These are phyloP conservation scores for Climacium dendroides DNA, from an alignment of 225 moss, liverwort and hornwort species.

Conservation along the genomic window DNA sequence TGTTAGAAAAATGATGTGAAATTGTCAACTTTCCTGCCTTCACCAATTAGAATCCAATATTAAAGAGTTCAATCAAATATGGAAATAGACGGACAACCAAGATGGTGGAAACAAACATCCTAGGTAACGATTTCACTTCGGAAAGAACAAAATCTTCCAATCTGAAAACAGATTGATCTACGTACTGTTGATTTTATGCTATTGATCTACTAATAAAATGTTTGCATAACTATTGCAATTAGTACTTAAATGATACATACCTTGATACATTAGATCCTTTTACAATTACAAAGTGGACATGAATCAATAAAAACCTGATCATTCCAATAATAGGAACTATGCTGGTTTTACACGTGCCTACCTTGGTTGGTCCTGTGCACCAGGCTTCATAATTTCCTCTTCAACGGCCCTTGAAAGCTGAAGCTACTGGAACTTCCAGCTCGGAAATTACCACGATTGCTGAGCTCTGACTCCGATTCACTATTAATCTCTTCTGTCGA, in stretches of 20 bases:
- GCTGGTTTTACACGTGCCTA: background rate
- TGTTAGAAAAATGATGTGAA: background rate
- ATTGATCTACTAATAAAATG: background rate
- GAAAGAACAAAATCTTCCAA: background rate
- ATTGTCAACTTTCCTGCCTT: background rate
- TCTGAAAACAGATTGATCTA: no score
- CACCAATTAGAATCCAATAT: background rate
- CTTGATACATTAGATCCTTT: background rate
- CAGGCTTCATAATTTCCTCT: background rate
- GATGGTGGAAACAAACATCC: no score
- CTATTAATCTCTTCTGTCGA: background rate
- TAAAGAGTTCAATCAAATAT: background rate
- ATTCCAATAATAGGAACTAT: background rate
- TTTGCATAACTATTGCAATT: background rate
- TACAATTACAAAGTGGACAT: background rate
- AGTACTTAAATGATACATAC: background rate
- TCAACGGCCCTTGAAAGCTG: background rate
- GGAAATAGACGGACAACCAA: background rate
- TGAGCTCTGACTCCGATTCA: background rate
- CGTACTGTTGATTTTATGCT: no score
- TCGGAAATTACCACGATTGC: background rate
- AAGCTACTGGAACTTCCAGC: background rate
- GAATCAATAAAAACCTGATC: background rate
- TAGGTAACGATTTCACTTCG: background rate
- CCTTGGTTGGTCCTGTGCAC: background rate